A percentile compares a stretch with the other conserved stretches of the same genome.
phyloP scores from a whole-genome alignment of 371 early-diverging fungal species.

The Neoconidiobolus thromboides region DNA sequence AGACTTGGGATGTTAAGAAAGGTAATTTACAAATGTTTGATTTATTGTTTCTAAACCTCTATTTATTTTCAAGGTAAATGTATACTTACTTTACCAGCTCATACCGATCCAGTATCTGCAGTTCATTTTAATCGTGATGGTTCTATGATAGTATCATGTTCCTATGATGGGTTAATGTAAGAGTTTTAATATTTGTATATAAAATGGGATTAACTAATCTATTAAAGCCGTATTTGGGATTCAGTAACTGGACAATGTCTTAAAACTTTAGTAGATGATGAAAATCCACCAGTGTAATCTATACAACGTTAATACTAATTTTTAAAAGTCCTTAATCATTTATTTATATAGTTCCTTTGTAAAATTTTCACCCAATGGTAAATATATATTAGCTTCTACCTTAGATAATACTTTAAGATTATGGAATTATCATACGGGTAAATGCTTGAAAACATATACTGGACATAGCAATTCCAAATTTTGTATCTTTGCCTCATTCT shows the following conservation, averaged over 20 bases:
- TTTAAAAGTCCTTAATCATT: not conserved
- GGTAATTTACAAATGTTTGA: conserved; percentile 22
- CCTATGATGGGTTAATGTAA: conserved; percentile 88
- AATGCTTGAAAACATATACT: conserved; percentile 80
- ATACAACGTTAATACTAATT: not conserved
- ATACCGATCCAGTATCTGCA: conserved; percentile 90
- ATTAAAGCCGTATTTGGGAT: conserved; percentile 85
- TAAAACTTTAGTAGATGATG: conserved; percentile 85
- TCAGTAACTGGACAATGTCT: conserved; percentile 87
- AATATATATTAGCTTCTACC: conserved; percentile 87
- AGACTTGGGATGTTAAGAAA: conserved; percentile 89
- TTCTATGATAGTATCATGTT: conserved; percentile 83
- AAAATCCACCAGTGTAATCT: conserved; percentile 76
- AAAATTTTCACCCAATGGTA: conserved; percentile 95
- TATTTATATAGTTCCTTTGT: conserved; percentile 55
- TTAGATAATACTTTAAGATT: conserved; percentile 82
- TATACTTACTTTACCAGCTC: conserved; percentile 76
- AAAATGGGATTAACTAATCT: not conserved
- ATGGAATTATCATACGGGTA: conserved; percentile 85
- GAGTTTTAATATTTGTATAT: conserved; percentile 8
- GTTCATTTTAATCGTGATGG: conserved; percentile 95
- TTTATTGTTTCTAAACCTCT: not conserved
- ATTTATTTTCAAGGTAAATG: conserved; percentile 37
- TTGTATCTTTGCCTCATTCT: conserved; percentile 83
- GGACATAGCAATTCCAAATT: conserved; percentile 84